A percentile compares a stretch with the other conserved stretches of the same genome.
phyloP scores from a whole-genome alignment of 148 eudicot species.

The Polygonum maritimum region DNA sequence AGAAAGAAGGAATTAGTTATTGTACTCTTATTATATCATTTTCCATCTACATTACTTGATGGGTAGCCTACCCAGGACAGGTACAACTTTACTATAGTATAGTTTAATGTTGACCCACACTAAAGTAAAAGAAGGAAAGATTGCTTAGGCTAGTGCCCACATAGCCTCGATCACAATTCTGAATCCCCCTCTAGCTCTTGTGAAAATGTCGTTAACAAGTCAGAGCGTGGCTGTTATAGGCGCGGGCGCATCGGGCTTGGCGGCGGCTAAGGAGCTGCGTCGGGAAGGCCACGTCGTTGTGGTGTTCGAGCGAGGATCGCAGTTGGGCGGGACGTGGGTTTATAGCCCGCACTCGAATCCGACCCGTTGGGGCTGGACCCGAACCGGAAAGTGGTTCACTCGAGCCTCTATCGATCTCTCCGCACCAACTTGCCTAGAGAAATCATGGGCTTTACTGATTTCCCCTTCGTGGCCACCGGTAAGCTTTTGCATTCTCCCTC shows the following conservation, averaged over 20 bases:
- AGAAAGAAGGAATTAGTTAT: no score
- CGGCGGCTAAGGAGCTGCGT: conserved; percentile 69
- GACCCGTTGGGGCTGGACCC: conserved; percentile 67
- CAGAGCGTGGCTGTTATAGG: conserved; percentile 76
- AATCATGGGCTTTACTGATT: conserved; percentile 71
- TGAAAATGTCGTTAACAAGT: conserved; percentile 19
- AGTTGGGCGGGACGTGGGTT: conserved; percentile 71
- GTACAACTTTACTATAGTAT: no score
- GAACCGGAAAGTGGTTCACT: conserved; percentile 36
- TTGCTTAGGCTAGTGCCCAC: background rate
- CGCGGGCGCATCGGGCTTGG: conserved; percentile 78
- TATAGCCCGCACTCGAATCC: conserved; percentile 52
- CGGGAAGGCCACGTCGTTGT: conserved; percentile 71
- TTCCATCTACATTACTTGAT: no score
- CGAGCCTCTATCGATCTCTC: conserved; percentile 72
- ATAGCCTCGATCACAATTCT: background rate
- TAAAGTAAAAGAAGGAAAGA: no score
- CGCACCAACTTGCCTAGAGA: conserved; percentile 78
- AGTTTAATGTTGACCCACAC: no score
- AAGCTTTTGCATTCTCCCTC: background rate
- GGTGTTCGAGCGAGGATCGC: conserved; percentile 47
- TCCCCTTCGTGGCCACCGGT: conserved; percentile 50
- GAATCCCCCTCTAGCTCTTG: background rate
- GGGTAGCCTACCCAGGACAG: no score
- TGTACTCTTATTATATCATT: no score